Base-by-base conservation (phyloP, 2,329 filamentous ascomycete genomes). In the Metarhizium guizhouense region DNA sequence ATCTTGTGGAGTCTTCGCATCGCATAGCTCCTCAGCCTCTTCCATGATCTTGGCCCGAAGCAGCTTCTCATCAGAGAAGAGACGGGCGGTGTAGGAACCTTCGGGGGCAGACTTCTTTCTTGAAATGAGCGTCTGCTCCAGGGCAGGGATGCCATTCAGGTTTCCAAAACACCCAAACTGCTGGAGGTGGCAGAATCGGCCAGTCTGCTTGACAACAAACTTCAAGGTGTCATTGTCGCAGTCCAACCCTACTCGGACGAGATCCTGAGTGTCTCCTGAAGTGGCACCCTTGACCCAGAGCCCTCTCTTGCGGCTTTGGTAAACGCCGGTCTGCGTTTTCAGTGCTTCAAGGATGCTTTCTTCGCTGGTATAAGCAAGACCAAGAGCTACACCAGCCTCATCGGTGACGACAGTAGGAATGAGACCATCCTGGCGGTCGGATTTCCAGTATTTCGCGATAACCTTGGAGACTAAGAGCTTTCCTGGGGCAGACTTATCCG, bases 41-140 rank as follows among this genome's bases (percentile, higher is more conserved):
- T 99, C 94, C 85, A 97, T 95, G 55, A 99, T 96, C 79, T 99
- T 99, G 3, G 94, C 94, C 47, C 89, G 82, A 54, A 96, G 74
- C 55, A 99, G 80, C 70, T 95, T 92, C 63, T 90, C 83, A 60
- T 99, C 94, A 18, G 87, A 92, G 77, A 97, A 99, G 1, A 99
- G 77, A 38, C 93, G 81, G 18, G 91, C 90, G 4, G 94, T 99
- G 71, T 99, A 99, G 13, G 94, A 99, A 1, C 92, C 93, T 61
- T 81, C 81, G 0, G 94, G 93, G 0, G 93, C 92, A 18, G 88
- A 90, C 47, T 81, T 73, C 69, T 94, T 96, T 63, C 94, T 86
- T 45, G 85, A 86, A 60, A 87, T 76, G 14, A 99, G 79, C 0
- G 92, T 97, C 72, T 93, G 87, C 69, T 97, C 90, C 11, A 99